Evolutionary conservation across 2,329 filamentous ascomycete species (phyloP), one percentile per base, ranked within the genome.

Genomic region (Nothopassalora personata): DNA sequence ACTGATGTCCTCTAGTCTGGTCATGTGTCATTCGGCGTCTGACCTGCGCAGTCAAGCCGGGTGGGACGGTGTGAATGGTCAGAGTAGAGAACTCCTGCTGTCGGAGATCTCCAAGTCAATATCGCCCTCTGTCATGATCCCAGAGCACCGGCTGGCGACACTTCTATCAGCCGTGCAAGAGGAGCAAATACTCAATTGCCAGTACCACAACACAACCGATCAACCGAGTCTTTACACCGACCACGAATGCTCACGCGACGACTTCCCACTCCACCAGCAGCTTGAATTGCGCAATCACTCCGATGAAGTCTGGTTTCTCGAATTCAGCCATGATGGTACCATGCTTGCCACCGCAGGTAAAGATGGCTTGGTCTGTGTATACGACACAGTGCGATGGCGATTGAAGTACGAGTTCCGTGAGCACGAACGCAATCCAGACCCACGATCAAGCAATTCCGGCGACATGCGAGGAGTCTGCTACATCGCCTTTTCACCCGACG

Each of bases 81-180:
- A 84, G 58, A 96, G 91, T 46, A 85, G 93, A 63, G 85, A 85
- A 63, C 77, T 81, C 15, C 76, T 97, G 4, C 81, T 97, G 19
- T 90, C 89, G 0, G 85, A 94, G 60, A 77, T 97, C 34, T 96
- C 92, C 27, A 90, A 83, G 79, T 96, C 86, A 58, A 96, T 99
- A 72, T 96, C 94, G 1, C 93, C 94, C 0, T 94, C 91, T 4
- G 90, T 96, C 48, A 97, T 99, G 92, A 88, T 99, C 56, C 94
- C 94, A 1, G 90, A 96, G 70, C 90, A 94, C 72, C 87, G 94
- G 6, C 80, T 99, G 48, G 90, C 91, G 1, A 82, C 86, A 34
- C 79, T 99, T 15, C 78, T 99, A 54, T 82, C 92, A 58, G 86
- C 95, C 65, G 86, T 96, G 39, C 96, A 97, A 72, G 82, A 87